A percentile compares a stretch with the other conserved stretches of the same genome.
phyloP scores from a whole-genome alignment of 495 filamentous ascomycete species.

The Niebla homalea region DNA sequence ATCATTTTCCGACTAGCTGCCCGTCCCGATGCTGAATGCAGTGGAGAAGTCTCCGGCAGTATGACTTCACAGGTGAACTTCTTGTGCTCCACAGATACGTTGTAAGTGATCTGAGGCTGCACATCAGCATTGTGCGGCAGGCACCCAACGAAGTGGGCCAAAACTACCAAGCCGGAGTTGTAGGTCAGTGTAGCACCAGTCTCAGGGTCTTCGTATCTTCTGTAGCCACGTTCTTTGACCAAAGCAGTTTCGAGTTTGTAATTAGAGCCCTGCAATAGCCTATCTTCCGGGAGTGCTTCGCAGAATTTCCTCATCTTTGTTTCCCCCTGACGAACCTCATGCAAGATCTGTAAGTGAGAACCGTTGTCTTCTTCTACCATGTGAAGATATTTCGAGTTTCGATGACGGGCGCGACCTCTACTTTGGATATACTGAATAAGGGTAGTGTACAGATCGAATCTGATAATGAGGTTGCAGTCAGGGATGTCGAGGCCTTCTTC shows the following conservation, averaged over 20 bases:
- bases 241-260: slow-evolving; percentile 41
- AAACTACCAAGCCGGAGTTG: slow-evolving; percentile 49
- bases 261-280: slow-evolving; percentile 51
- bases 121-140: slow-evolving; percentile 49
- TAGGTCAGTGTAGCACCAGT: slow-evolving; percentile 78
- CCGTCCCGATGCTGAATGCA: slow-evolving; percentile 49
- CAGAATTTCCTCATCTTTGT: slow-evolving; percentile 61
- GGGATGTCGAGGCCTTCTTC: slow-evolving; percentile 96
- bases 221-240: slow-evolving; percentile 37
- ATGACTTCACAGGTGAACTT: slow-evolving; percentile 70
- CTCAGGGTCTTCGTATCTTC: slow-evolving; percentile 45
- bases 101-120: slow-evolving; percentile 45
- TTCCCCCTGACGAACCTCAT: slow-evolving; percentile 44
- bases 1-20: slow-evolving; percentile 49
- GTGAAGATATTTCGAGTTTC: slow-evolving; percentile 64
- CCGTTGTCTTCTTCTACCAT: slow-evolving; percentile 63
- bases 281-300: slow-evolving; percentile 58
- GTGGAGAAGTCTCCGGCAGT: slow-evolving; percentile 63
- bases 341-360: slow-evolving; percentile 40
- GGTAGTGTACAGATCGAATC: slow-evolving; percentile 83
- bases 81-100: slow-evolving; percentile 40
- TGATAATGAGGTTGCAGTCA: slow-evolving; percentile 81
- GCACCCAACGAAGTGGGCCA: slow-evolving; percentile 50
- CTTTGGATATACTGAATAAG: slow-evolving; percentile 96
- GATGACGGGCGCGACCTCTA: slow-evolving; percentile 71